These are phyloP conservation scores for Fusarium subtropicale DNA, from an alignment of 2,329 filamentous ascomycete genomes.

Conservation along the genomic window DNA sequence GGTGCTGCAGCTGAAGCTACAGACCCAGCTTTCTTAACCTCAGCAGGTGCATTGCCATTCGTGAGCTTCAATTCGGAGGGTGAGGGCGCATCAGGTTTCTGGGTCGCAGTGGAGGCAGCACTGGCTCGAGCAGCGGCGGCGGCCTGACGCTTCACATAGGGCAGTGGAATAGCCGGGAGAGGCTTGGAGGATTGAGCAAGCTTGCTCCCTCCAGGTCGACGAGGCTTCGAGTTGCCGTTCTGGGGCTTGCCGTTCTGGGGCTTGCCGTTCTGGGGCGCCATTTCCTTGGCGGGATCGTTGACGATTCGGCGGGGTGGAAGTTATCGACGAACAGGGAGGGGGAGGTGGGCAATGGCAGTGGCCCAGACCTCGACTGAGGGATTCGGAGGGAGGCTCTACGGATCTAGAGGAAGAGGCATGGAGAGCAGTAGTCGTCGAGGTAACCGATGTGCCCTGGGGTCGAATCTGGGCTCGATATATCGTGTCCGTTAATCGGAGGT, in stretches of 20 bases:
- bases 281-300: constrained; percentile 42
- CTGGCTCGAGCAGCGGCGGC: constrained; percentile 49
- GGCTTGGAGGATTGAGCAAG: constrained; percentile 50
- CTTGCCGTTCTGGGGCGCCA: constrained; percentile 52
- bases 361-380: constrained; percentile 42
- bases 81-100: constrained; percentile 15
- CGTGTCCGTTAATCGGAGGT: constrained; percentile 32
- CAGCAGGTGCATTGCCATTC: constrained; percentile 31
- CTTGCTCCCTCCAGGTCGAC: constrained; percentile 48
- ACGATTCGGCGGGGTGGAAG: constrained; percentile 38
- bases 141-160: constrained; percentile 55
- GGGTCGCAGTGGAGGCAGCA: constrained; percentile 23
- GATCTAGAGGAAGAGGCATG: constrained; percentile 51
- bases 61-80: constrained; percentile 37
- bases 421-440: constrained; percentile 40
- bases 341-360: constrained; percentile 42
- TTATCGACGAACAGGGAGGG: constrained; percentile 31
- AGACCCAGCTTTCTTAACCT: constrained; percentile 15
- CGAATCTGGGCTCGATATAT: constrained; percentile 23
- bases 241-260: constrained; percentile 50
- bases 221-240: constrained; percentile 51
- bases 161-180: constrained; percentile 56
- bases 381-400: constrained; percentile 46
- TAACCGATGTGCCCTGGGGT: constrained; percentile 29
- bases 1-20: constrained; percentile 6